These are phyloP conservation scores for Colletotrichum falcatum DNA, from an alignment of 2,329 filamentous ascomycete species.

Conservation along the genomic window DNA sequence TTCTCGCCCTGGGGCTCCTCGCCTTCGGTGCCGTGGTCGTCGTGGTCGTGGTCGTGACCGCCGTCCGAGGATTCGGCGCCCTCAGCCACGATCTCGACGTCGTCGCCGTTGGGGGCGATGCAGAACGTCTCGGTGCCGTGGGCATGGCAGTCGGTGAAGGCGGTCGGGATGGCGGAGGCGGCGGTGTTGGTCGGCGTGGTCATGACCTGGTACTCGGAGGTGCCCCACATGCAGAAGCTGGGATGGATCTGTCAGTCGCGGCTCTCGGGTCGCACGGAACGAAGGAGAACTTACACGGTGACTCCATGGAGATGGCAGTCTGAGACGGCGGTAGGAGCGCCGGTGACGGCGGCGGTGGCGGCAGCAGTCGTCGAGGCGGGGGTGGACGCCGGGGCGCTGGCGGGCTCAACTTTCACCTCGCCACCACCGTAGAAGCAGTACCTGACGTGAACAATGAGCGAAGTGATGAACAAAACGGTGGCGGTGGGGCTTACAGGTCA, in stretches of 20 bases:
- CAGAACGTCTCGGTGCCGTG: conserved; percentile 73
- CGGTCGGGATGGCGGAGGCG: conserved; percentile 66
- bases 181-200: conserved; percentile 60
- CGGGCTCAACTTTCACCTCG: conserved; percentile 54
- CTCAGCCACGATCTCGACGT: conserved; percentile 67
- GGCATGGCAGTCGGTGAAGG: conserved; percentile 74
- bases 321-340: conserved; percentile 52
- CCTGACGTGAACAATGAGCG: conserved; percentile 44
- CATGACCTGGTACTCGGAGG: conserved; percentile 57
- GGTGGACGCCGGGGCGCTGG: conserved; percentile 40
- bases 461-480: rapidly evolving
- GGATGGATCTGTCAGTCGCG: conserved; percentile 22
- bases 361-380: conserved; percentile 27
- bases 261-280: no score
- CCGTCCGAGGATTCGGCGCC: conserved; percentile 44
- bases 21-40: conserved; percentile 42
- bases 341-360: conserved; percentile 6
- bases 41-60: conserved; percentile 28
- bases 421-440: conserved; percentile 58
- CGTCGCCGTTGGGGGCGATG: conserved; percentile 67
- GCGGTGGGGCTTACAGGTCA: conserved; percentile 56
- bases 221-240: conserved; percentile 59
- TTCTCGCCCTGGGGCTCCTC: conserved; percentile 53
- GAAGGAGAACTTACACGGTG: conserved; percentile 50
- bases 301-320: conserved; percentile 57